A percentile compares a stretch with the other conserved stretches of the same genome.
Conservation (phyloP, 345 rosid species). For the Cardamine occulta region DNA sequence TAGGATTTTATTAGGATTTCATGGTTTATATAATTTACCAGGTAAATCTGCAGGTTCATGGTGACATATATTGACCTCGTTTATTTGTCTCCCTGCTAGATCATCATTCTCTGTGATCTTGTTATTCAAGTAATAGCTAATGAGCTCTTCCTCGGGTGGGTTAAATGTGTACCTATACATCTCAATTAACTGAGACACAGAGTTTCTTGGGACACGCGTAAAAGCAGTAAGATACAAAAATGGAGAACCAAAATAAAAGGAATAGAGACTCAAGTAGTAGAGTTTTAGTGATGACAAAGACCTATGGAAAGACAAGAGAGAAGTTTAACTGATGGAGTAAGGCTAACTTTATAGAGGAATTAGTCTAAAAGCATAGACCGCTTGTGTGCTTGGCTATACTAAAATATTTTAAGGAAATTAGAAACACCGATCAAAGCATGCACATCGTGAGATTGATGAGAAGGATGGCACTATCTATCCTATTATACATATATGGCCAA, state of each 20-base stretch:
- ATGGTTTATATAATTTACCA: not conserved
- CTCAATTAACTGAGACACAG: not conserved
- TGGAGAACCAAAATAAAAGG: too few relatives aligned
- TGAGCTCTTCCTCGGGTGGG: constrained; percentile 43
- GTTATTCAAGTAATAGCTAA: constrained; percentile 35
- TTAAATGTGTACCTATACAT: constrained; percentile 38
- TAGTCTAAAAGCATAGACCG: not conserved
- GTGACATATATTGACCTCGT: constrained; percentile 37
- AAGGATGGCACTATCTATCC: constrained; percentile 23
- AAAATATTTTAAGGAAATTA: not conserved
- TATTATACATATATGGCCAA: not conserved
- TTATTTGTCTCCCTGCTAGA: constrained; percentile 19
- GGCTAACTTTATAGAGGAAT: not conserved
- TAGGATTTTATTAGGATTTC: not conserved
- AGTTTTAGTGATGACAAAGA: not conserved
- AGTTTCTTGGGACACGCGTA: not conserved
- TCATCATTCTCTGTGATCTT: constrained; percentile 33
- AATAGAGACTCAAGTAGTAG: not conserved
- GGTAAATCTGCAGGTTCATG: constrained; percentile 38
- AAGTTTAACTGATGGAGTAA: constrained; percentile 13
- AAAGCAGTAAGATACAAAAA: not conserved
- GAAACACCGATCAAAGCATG: not conserved
- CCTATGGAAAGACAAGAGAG: constrained; percentile 6
- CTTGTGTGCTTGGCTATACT: not conserved
- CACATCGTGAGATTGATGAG: constrained; percentile 4